A percentile compares a stretch with the other conserved stretches of the same genome.
Conservation (phyloP, 1,284 basidiomycete genomes). For the Sanghuangporus weigelae region DNA sequence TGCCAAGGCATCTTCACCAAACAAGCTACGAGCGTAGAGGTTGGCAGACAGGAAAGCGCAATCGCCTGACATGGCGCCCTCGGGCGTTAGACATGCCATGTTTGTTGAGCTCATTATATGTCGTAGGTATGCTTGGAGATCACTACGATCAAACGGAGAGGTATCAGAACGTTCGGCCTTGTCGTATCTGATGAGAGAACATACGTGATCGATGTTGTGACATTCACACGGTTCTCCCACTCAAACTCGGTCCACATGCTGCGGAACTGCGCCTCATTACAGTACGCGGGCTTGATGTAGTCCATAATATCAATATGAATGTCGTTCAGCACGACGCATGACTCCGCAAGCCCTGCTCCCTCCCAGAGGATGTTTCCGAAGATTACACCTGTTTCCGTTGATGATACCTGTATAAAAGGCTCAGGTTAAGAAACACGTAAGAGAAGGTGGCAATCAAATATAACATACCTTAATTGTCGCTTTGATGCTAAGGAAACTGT, state of each 20-base stretch:
- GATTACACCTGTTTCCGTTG: conserved; percentile 97
- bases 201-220: conserved; percentile 76
- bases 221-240: conserved; percentile 97
- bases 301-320: conserved; percentile 99
- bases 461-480: too few relatives aligned
- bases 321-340: conserved; percentile 91
- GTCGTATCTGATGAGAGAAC: conserved; percentile 25
- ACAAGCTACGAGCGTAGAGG: conserved; percentile 87
- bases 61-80: conserved; percentile 85
- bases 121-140: conserved; percentile 79
- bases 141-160: conserved; percentile 33
- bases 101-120: conserved; percentile 93
- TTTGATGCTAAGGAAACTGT: conserved; percentile 98
- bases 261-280: conserved; percentile 94
- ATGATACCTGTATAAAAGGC: conserved; percentile 54
- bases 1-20: conserved; percentile 96
- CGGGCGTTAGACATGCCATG: conserved; percentile 95
- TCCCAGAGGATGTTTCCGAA: conserved; percentile 99
- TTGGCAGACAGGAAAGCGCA: conserved; percentile 94
- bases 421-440: not conserved
- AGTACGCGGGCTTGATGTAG: conserved; percentile 97
- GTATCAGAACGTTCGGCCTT: not conserved
- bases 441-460: too few relatives aligned
- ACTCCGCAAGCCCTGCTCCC: conserved; percentile 81
- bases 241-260: conserved; percentile 99